Evolutionary conservation across 148 eudicot species (phyloP), one percentile per base, ranked within the genome.

Genomic region (Persicaria maculosa): DNA sequence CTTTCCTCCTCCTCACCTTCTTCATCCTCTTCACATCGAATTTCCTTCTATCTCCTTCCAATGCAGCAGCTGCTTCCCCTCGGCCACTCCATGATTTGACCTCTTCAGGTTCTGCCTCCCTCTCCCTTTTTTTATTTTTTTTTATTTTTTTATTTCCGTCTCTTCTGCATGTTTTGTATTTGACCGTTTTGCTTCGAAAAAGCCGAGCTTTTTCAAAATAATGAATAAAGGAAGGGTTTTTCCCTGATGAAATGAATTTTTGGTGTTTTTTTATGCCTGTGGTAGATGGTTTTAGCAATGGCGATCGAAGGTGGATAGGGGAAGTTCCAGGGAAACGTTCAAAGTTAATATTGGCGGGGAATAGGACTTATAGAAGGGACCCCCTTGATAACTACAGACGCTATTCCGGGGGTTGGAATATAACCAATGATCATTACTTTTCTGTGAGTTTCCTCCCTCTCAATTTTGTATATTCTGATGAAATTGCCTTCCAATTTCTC

Each of bases 331-430:
- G 36, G 10, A 9, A 71, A 31, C 46, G 46, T 47, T 46, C 73
- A 7, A n/a, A 25, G 6, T 47, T 90, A 43, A 72, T 82, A 12
- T 80, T 92, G 85, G 97, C 97, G 68, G 86, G 84, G 15, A 77
- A 79, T 50, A 85, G 86, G 36, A 87, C 90, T 0, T 82, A 78
- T 44, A 73, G 90, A 58, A 87, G 79, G 15, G 86, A 85, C 47
- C 90, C 90, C 11, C 53, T 77, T 31, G 45, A 81, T 74, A 78
- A 76, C 4, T 85, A 85, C 54, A 80, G 71, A 45, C 85, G 78
- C 76, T 87, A 87, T 61, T 74, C 77, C 46, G 82, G 82, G 69
- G 90, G 90, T 14, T 87, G 90, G 90, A 79, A 81, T 64, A 82
- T 86, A 54, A 75, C 52, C 54, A 76, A 81, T 48, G 64, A 53